Evolutionary conservation across 176 grass and related monocot species (phyloP).

Genomic region (Poa annua): DNA sequence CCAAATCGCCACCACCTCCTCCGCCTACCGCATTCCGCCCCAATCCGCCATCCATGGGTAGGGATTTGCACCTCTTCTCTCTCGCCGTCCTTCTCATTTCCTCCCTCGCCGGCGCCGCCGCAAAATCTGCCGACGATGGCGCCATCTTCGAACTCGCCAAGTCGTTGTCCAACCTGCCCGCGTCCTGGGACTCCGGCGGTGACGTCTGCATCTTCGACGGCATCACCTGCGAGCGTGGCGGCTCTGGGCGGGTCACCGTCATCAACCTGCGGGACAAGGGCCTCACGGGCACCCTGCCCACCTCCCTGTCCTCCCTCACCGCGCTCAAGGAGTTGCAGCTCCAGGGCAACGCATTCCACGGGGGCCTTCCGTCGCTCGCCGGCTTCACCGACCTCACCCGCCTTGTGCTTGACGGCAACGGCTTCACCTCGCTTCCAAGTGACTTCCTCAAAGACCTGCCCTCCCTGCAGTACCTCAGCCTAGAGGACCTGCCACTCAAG

Average conservation of each 20-base stretch:
- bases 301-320: constrained; percentile 61
- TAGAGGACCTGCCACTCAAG: constrained; percentile 60
- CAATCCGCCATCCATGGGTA: constrained; percentile 57
- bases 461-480: constrained; percentile 45
- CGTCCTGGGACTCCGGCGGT: constrained; percentile 44
- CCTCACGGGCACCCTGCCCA: constrained; percentile 54
- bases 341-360: constrained; percentile 60
- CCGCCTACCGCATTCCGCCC: constrained; percentile 19
- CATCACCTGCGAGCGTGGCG: constrained; percentile 57
- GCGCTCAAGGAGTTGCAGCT: constrained; percentile 63
- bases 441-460: constrained; percentile 66
- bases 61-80: constrained; percentile 35
- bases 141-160: constrained; percentile 64
- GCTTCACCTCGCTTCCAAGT: constrained; percentile 52
- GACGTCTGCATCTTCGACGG: constrained; percentile 48
- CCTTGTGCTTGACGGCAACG: constrained; percentile 61
- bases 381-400: constrained; percentile 51
- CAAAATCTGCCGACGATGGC: constrained; percentile 51
- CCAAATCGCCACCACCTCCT: constrained; percentile 6
- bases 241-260: constrained; percentile 52
- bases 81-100: not conserved
- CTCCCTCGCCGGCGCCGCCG: not conserved
- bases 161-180: constrained; percentile 49
- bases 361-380: constrained; percentile 57
- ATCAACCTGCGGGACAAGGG: constrained; percentile 58